These are phyloP conservation scores for Fraxinus dipetala DNA, from an alignment of 305 asterid genomes.

Conservation along the genomic window DNA sequence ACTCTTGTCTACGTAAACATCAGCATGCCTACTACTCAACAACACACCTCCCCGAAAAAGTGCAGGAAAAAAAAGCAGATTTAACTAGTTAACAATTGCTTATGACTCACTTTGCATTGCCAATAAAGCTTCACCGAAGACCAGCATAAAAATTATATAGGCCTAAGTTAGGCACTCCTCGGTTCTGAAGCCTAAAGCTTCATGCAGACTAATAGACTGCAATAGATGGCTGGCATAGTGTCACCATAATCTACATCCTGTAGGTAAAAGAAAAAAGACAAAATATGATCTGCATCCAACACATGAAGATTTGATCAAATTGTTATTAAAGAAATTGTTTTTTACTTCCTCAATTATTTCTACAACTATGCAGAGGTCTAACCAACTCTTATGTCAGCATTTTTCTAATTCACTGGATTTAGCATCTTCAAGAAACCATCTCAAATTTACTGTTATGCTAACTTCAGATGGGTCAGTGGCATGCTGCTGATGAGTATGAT, in stretches of 20 bases:
- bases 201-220: background rate
- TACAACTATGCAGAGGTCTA: background rate
- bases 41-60: background rate
- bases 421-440: conserved; percentile 10
- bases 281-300: background rate
- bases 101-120: background rate
- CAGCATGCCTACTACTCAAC: background rate
- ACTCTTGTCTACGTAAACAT: background rate
- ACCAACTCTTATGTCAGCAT: background rate
- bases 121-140: background rate
- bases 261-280: background rate
- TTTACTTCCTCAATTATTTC: background rate
- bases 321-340: background rate
- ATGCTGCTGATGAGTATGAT: conserved; percentile 65
- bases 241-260: background rate
- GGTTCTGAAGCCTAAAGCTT: background rate
- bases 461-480: conserved; percentile 77
- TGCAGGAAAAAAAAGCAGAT: background rate
- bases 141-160: background rate
- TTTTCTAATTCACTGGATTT: conserved; percentile 12
- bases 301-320: background rate
- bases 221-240: background rate
- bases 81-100: background rate
- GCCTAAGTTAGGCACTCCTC: background rate
- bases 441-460: conserved; percentile 27